Evolutionary conservation across 2,329 filamentous ascomycete genomes (phyloP), one percentile per base, ranked within the genome.

Genomic region (Sordariomycetes sp.): DNA sequence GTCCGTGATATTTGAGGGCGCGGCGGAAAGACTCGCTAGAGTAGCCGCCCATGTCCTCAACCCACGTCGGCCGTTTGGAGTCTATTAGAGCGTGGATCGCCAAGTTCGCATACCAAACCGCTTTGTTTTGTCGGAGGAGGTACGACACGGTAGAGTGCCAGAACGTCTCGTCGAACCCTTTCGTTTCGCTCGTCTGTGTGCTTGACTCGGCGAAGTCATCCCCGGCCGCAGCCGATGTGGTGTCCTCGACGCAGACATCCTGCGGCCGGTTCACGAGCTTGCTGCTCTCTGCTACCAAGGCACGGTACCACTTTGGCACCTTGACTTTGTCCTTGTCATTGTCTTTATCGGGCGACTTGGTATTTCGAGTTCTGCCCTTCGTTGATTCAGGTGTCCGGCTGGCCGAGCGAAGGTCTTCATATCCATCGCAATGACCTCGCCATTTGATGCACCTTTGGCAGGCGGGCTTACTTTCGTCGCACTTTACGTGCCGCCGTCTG

Each of bases 101-200:
- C 21, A 59, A 46, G 36, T 53, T 54, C 14, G 60, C 58, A 30
- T 54, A 55, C 7, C 51, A 50, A 9, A 64, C 47, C 3, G 57
- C 52, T 8, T 48, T 41, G 30, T 57, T 53, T 17, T 51, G 42
- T 10, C 42, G 49, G 12, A 54, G 43, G 10, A 64, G 46, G 12
- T 50, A 49, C 3, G 57, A 58, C 6, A 61, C 53, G 2, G 46
- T 50, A 6, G 47, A 42, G 10, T 43, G 50, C 55, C 59, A 64
- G n/a, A 63, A 53, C 1, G 34, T 30, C 12, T 51, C 47, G 12
- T 52, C 23, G 21, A 36, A 32, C 21, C 19, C 17, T 19, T 27
- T 5, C 5, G 14, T n/a, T 11, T 16, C 15, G n/a, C n/a, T n/a
- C n/a, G n/a, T n/a, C 18, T 5, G 7, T 17, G 16, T 19, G n/a